Percentiles rank a stretch among this genome's conserved stretches.
Evolutionary conservation across 371 early-diverging fungal genomes (phyloP).

Genomic region (Mucor lusitanicus): DNA sequence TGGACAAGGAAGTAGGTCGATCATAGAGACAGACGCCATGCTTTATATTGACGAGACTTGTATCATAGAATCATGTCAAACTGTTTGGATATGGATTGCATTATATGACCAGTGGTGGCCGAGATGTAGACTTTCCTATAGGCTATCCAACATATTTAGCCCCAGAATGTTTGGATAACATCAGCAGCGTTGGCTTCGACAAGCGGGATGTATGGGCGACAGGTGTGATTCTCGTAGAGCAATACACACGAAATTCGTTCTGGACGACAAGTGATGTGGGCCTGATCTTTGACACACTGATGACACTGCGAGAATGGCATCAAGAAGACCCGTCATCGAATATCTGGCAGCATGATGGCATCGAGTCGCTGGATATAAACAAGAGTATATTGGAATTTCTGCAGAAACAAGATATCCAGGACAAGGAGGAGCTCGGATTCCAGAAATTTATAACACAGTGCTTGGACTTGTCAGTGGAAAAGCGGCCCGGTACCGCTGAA

Average conservation of each 20-base stretch:
- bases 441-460: slow-evolving; percentile 28
- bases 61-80: slow-evolving; percentile 49
- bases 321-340: slow-evolving; percentile 9
- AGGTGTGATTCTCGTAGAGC: slow-evolving; percentile 61
- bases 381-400: slow-evolving; percentile 32
- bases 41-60: neutral
- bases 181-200: slow-evolving; percentile 9
- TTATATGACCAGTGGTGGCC: slow-evolving; percentile 62
- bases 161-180: slow-evolving; percentile 35
- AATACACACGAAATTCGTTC: slow-evolving; percentile 55
- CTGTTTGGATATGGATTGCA: slow-evolving; percentile 64
- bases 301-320: slow-evolving; percentile 37
- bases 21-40: neutral
- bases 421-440: slow-evolving; percentile 20
- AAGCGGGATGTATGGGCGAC: slow-evolving; percentile 65
- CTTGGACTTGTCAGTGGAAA: slow-evolving; percentile 20
- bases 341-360: slow-evolving; percentile 37
- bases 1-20: slow-evolving; percentile 51
- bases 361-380: slow-evolving; percentile 42
- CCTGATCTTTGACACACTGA: slow-evolving; percentile 43
- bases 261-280: slow-evolving; percentile 57
- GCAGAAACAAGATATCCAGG: slow-evolving; percentile 18
- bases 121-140: slow-evolving; percentile 67
- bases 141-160: slow-evolving; percentile 49
- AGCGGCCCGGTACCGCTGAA: slow-evolving; percentile 15